A percentile compares a stretch with the other conserved stretches of the same genome.
Conservation (phyloP, 345 rosid species). For the Gossypium ekmanianum region DNA sequence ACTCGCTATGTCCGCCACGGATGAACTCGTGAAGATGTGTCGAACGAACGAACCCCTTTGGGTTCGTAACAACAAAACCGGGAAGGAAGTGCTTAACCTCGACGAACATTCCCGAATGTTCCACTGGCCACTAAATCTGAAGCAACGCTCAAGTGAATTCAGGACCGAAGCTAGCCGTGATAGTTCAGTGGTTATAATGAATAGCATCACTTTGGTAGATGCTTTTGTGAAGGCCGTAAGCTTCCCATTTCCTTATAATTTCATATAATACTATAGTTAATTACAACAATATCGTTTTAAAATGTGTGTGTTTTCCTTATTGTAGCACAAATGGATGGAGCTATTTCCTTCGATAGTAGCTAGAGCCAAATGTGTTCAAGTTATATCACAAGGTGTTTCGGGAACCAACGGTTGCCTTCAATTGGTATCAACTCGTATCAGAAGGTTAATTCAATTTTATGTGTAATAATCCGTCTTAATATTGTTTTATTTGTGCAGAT, state of each 20-base stretch:
- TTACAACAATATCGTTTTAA: neutral
- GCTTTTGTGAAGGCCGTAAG: conserved; percentile 82
- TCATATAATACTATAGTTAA: neutral
- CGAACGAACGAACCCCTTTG: conserved; percentile 60
- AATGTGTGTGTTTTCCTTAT: neutral
- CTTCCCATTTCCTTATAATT: neutral
- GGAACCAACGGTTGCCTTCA: conserved; percentile 79
- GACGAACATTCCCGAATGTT: conserved; percentile 66
- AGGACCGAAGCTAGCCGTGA: conserved; percentile 74
- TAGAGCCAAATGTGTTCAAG: conserved; percentile 77
- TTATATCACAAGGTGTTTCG: conserved; percentile 51
- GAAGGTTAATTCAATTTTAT: neutral
- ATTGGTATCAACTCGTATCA: conserved; percentile 44
- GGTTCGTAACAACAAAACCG: conserved; percentile 36
- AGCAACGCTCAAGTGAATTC: conserved; percentile 37
- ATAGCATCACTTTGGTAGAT: conserved; percentile 73
- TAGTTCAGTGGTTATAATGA: conserved; percentile 78
- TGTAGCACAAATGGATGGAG: conserved; percentile 82
- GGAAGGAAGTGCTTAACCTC: conserved; percentile 45
- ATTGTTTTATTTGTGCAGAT: conserved; percentile 43
- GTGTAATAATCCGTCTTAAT: too few relatives aligned
- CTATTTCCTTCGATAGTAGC: conserved; percentile 89
- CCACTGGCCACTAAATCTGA: conserved; percentile 53
- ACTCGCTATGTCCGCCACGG: conserved; percentile 58
- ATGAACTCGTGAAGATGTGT: conserved; percentile 72